These are phyloP conservation scores for Fraxinus xanthoxyloides DNA, from an alignment of 305 asterid species.

Conservation along the genomic window DNA sequence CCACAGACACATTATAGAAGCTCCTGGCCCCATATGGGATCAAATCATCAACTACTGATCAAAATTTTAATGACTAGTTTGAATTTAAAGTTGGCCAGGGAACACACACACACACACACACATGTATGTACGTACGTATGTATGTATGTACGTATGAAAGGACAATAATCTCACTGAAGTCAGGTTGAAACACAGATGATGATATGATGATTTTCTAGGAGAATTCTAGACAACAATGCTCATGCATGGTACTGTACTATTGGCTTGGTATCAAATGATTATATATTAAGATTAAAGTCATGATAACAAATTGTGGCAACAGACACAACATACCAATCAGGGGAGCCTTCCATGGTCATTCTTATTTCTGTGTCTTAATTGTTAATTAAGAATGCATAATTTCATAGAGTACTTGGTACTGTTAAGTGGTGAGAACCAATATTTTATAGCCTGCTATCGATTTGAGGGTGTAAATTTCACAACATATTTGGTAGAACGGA, in stretches of 20 bases:
- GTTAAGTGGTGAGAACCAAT: no score
- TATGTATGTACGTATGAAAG: no score
- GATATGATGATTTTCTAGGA: conserved; percentile 7
- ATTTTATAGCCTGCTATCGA: no score
- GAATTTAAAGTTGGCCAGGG: neutral
- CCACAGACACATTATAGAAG: neutral
- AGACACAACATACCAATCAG: neutral
- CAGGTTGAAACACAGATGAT: neutral
- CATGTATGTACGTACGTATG: neutral
- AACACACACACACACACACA: neutral
- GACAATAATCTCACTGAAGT: neutral
- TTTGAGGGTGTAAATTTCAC: no score
- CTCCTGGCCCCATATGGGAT: conserved; percentile 17
- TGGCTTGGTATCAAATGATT: conserved; percentile 9
- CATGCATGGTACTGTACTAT: conserved; percentile 6
- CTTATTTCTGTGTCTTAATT: neutral
- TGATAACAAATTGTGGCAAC: conserved; percentile 1
- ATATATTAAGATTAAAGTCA: neutral
- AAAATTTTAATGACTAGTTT: neutral
- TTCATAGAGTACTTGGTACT: no score
- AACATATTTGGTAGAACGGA: no score
- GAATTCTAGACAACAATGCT: neutral
- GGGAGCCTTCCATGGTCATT: neutral
- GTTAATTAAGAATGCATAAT: no score
- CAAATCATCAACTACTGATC: neutral